Evolutionary conservation across 306 rosid species (phyloP), one percentile per base, ranked within the genome.

Genomic region (Pterocarpus santalinus): DNA sequence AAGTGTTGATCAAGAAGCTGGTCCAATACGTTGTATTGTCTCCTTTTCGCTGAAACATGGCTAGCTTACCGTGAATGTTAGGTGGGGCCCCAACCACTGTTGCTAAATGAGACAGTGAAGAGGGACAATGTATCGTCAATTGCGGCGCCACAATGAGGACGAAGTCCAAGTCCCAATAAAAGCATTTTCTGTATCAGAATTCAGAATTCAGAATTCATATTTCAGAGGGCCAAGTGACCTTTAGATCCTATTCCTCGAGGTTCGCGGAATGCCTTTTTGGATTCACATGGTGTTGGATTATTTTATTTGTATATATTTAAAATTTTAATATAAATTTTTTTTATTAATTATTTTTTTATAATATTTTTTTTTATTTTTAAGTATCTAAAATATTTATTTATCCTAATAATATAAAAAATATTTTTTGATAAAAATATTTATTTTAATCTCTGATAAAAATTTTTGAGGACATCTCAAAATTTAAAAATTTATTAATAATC

Each of bases 91-190:
- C 2, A 17, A 56, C 33, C 17, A 22, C 13, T 22, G 63, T 11
- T 22, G 63, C 13, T 57, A 35, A 22, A 57, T 8, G 65, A 22
- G 65, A 28, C 35, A 60, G 14, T 10, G 33, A 36, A 58, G 65
- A 58, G 67, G 41, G 67, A 62, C 67, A 62, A 11, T 2, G 47
- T 9, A 14, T 36, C 65, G 65, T n/a, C 7, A 11, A 55, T 38
- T 72, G 65, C 77, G 77, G 66, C 77, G 77, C 34, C 38, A 56
- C 39, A 15, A 72, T 55, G 53, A 62, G 4, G 44, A 69, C 43
- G 75, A 69, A 69, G 32, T 39, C 17, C 67, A 14, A 33, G 43
- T 62, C 67, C 67, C 14, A 49, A 69, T 46, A 6, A 46, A 66
- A 3, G 8, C 30, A 8, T 5, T 33, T 39, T 39, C 12, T 46